phyloP scores from a whole-genome alignment of 768 basidiomycete species.

The Lactifluus hygrophoroides region DNA sequence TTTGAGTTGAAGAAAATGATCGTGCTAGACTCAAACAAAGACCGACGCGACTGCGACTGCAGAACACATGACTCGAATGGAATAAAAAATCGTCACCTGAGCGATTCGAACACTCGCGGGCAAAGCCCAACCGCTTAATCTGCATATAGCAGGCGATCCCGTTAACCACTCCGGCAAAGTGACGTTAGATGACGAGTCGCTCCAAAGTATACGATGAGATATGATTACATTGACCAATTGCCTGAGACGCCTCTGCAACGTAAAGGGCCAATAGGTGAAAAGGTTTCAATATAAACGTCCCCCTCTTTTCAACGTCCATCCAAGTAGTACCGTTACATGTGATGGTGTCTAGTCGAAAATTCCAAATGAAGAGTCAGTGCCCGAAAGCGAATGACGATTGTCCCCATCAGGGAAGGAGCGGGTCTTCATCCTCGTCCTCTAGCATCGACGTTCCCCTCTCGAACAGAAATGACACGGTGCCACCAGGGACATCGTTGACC shows the following conservation, averaged over 20 bases:
- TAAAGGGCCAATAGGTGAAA: too few relatives aligned
- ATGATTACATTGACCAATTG: not conserved
- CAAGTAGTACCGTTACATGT: not conserved
- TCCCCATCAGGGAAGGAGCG: not conserved
- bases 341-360: not conserved
- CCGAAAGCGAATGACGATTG: not conserved
- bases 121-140: conserved; percentile 28
- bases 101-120: conserved; percentile 29
- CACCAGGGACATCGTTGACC: conserved; percentile 47
- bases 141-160: conserved; percentile 36
- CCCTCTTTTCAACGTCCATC: not conserved
- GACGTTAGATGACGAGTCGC: conserved; percentile 27
- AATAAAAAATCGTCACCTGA: conserved; percentile 24
- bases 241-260: too few relatives aligned
- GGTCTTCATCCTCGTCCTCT: conserved; percentile 46
- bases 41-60: not conserved
- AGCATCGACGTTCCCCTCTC: conserved; percentile 80
- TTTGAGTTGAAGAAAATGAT: not conserved
- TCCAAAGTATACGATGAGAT: not conserved
- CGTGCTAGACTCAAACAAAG: not conserved
- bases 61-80: not conserved
- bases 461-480: conserved; percentile 70
- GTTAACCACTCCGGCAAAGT: conserved; percentile 96
- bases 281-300: not conserved
- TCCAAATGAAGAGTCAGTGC: not conserved